Evolutionary conservation across 208 protist genomes (phyloP), one percentile per base, ranked within the genome.

Genomic region (Crithidia bombi): DNA sequence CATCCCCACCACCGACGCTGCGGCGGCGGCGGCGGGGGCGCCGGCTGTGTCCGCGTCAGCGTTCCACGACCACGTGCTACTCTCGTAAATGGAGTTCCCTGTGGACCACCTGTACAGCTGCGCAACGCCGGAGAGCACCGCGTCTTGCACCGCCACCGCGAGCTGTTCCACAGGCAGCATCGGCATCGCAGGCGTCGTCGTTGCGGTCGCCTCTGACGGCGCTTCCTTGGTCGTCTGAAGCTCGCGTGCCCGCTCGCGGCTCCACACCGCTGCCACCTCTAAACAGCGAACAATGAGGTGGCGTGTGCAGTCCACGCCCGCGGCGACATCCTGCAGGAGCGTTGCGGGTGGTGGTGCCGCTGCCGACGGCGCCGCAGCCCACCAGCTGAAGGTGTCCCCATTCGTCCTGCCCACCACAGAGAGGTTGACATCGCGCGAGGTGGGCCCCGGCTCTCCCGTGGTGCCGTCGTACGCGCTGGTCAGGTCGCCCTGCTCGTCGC

Each of bases 81-180:
- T 7, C 41, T 38, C 32, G n/a, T n/a, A 10, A 4, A 21, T 23
- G 5, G 36, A 19, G 36, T 6, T 7, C 21, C 21, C 33, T 1
- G 25, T 23, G 1, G 33, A 56, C 61, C 61, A 66, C 54, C 21
- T 23, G 33, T 75, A 75, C 2, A 75, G 61, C 10, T 58, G 43
- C 39, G 39, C 39, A n/a, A 75, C 35, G 21, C 54, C 21, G 25
- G 25, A 7, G 26, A 62, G 36, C 52, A 69, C n/a, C 12, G 39
- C 50, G 14, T 50, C 15, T 5, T 47, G 62, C 26, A 75, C 62
- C 0, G 19, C 23, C 26, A 69, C 28, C 10, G 69, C 61, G 17
- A 50, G 21, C 44, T 12, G 15, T 55, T 75, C 69, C 23, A 33
- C 52, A 0, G 35, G 54, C 3, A 0, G 32, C 2, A 55, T 23